Percentiles rank a stretch among this genome's conserved stretches.
phyloP scores from a whole-genome alignment of 1,284 basidiomycete species.

The Ustilago curta region DNA sequence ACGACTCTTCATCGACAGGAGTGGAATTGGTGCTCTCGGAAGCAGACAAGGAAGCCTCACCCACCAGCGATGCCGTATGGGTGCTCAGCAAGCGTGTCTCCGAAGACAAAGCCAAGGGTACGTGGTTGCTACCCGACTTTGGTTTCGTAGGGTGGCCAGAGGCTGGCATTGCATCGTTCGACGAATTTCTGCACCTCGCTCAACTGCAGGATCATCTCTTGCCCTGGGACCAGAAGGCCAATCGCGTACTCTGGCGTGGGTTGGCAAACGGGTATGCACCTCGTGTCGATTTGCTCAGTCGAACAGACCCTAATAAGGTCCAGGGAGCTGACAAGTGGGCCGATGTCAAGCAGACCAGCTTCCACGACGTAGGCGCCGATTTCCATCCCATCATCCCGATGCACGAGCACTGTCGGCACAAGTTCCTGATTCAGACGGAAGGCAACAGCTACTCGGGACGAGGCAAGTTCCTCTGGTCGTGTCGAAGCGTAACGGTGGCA shows the following conservation, averaged over 20 bases:
- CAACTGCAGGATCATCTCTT: slow-evolving; percentile 28
- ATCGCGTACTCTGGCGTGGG: slow-evolving; percentile 46
- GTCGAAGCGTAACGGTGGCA: slow-evolving; percentile 45
- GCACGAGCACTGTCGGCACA: slow-evolving; percentile 53
- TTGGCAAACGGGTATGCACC: slow-evolving; percentile 47
- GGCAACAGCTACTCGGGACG: slow-evolving; percentile 59
- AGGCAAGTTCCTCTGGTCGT: slow-evolving; percentile 52
- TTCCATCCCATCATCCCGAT: slow-evolving; percentile 45
- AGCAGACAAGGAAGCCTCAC: slow-evolving; percentile 49
- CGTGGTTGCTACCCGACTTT: slow-evolving; percentile 56
- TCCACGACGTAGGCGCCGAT: slow-evolving; percentile 44
- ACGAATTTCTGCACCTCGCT: slow-evolving; percentile 45
- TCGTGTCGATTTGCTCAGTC: slow-evolving; percentile 37
- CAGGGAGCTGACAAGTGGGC: slow-evolving; percentile 37
- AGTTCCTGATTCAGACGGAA: slow-evolving; percentile 57
- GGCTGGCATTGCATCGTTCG: slow-evolving; percentile 46
- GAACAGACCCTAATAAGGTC: slow-evolving; percentile 27
- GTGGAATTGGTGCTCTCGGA: slow-evolving; percentile 47
- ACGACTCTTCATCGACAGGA: slow-evolving; percentile 2
- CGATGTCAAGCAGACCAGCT: slow-evolving; percentile 53
- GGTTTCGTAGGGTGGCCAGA: slow-evolving; percentile 61
- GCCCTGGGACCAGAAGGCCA: slow-evolving; percentile 45
- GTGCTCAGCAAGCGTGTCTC: slow-evolving; percentile 36
- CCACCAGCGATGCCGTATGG: slow-evolving; percentile 36
- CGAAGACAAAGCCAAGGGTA: slow-evolving; percentile 24